Conservation (phyloP, 495 filamentous ascomycete species). For the Neurospora sp. region DNA sequence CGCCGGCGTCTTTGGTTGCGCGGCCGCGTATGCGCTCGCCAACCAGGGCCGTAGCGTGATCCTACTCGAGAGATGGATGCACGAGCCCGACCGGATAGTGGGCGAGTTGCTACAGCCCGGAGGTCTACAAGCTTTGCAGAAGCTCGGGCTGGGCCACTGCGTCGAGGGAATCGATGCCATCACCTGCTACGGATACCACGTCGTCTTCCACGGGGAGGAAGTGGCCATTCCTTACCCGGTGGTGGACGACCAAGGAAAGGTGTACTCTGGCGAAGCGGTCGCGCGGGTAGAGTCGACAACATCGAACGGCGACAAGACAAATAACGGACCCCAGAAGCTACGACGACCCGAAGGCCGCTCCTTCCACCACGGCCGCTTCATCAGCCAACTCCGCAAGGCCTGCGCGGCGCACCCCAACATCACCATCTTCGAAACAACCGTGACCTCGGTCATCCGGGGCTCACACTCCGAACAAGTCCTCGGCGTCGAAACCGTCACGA, state of each 20-base stretch:
- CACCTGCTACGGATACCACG: constrained; percentile 71
- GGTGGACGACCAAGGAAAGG: constrained; percentile 20
- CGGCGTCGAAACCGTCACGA: constrained; percentile 64
- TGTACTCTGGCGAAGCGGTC: constrained; percentile 2
- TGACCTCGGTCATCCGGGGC: constrained; percentile 49
- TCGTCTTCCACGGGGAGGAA: constrained; percentile 68
- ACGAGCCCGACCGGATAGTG: constrained; percentile 93
- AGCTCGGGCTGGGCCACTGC: constrained; percentile 70
- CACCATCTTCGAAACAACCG: constrained; percentile 64
- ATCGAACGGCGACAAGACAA: constrained; percentile 5
- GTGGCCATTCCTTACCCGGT: constrained; percentile 69
- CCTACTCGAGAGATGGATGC: constrained; percentile 79
- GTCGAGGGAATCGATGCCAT: constrained; percentile 86
- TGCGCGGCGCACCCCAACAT: constrained; percentile 59
- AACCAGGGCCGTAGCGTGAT: constrained; percentile 83
- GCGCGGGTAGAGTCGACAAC: constrained; percentile 7
- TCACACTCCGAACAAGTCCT: constrained; percentile 53
- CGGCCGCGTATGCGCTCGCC: constrained; percentile 69
- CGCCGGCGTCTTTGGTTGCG: constrained; percentile 82
- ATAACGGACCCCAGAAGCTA: not conserved
- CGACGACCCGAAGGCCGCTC: constrained; percentile 51
- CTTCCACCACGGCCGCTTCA: constrained; percentile 82
- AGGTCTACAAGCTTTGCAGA: constrained; percentile 69
- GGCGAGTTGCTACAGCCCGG: constrained; percentile 93
- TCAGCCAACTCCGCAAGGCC: constrained; percentile 60